These are phyloP conservation scores for Chloris gayana DNA, from an alignment of 176 grass and related monocot genomes.

Conservation along the genomic window DNA sequence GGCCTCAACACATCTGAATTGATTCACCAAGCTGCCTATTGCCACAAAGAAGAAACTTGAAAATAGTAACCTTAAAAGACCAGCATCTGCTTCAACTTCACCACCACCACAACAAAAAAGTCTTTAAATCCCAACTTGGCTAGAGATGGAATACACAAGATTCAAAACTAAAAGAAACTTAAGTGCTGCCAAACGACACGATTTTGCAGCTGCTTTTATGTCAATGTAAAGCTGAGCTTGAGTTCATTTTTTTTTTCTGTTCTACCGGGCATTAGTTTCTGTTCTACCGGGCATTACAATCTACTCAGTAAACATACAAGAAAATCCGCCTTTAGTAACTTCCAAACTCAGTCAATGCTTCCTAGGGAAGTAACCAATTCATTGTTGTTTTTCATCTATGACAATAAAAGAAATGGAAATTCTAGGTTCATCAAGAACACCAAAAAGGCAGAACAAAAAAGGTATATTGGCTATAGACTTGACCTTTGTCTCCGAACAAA, in stretches of 20 bases:
- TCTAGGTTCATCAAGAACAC: background rate
- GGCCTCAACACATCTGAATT: background rate
- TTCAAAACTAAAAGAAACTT: background rate
- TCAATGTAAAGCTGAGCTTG: background rate
- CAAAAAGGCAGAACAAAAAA: background rate
- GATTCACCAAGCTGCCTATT: background rate
- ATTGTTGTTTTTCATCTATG: background rate
- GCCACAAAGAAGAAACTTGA: background rate
- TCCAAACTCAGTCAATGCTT: background rate
- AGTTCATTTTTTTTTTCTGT: background rate
- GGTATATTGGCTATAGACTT: constrained; percentile 3
- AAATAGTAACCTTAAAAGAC: background rate
- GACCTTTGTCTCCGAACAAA: constrained; percentile 90
- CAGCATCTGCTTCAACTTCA: background rate
- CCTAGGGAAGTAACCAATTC: background rate
- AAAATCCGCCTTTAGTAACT: background rate
- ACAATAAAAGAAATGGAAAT: background rate
- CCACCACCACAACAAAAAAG: too few relatives aligned
- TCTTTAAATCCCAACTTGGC: too few relatives aligned
- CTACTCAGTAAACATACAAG: background rate
- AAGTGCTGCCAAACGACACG: background rate
- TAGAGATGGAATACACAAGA: too few relatives aligned
- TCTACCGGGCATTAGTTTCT: background rate
- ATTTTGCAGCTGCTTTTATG: background rate
- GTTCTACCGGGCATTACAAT: background rate